Evolutionary conservation across 768 basidiomycete genomes (phyloP).

Genomic region (Scleroderma citrinum): DNA sequence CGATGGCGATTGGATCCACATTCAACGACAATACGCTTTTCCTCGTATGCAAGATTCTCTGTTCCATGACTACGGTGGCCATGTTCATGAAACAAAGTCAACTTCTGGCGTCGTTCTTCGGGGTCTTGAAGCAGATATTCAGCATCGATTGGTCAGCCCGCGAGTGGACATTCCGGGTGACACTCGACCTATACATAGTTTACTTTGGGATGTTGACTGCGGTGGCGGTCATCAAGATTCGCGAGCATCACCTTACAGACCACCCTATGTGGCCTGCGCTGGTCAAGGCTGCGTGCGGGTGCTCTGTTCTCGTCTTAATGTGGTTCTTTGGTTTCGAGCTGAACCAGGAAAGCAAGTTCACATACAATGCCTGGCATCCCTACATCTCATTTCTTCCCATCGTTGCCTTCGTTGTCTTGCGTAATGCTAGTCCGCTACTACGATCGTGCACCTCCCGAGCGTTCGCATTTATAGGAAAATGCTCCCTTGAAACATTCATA

Average conservation of each 20-base stretch:
- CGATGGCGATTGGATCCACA: slow-evolving; percentile 63
- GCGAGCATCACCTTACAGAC: slow-evolving; percentile 66
- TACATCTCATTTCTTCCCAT: slow-evolving; percentile 81
- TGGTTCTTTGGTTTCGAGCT: slow-evolving; percentile 88
- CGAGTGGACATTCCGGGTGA: slow-evolving; percentile 88
- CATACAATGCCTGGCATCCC: slow-evolving; percentile 82
- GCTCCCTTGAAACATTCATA: slow-evolving; percentile 89
- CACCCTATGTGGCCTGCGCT: slow-evolving; percentile 57
- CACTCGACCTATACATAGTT: slow-evolving; percentile 84
- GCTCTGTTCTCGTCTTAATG: slow-evolving; percentile 47
- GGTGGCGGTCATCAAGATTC: slow-evolving; percentile 65
- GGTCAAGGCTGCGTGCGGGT: slow-evolving; percentile 42
- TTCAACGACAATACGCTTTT: slow-evolving; percentile 68
- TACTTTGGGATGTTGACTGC: slow-evolving; percentile 83
- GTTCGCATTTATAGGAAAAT: slow-evolving; percentile 80
- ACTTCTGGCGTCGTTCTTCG: slow-evolving; percentile 61
- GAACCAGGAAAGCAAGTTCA: slow-evolving; percentile 68
- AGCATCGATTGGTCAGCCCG: slow-evolving; percentile 76
- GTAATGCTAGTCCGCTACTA: slow-evolving; percentile 67
- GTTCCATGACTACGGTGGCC: slow-evolving; percentile 59
- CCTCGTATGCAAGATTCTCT: slow-evolving; percentile 62
- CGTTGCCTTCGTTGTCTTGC: slow-evolving; percentile 63
- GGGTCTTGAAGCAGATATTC: slow-evolving; percentile 56
- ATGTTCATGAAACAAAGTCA: slow-evolving; percentile 59
- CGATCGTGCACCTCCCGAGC: slow-evolving; percentile 62